These are phyloP conservation scores for Lentinula boryana DNA, from an alignment of 768 basidiomycete species.

Conservation along the genomic window DNA sequence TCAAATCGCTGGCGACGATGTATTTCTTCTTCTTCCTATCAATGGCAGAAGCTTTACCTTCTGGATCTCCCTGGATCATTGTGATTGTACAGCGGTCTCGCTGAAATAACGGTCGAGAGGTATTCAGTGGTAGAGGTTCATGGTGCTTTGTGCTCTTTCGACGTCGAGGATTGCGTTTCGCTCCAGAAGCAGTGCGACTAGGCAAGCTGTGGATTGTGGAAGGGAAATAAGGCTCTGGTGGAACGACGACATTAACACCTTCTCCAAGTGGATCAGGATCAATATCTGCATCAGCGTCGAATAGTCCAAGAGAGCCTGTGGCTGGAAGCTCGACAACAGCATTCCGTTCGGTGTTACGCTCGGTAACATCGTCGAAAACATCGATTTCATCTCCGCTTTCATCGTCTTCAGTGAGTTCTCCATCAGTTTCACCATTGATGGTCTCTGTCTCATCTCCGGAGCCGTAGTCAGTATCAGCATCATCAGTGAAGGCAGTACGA, in stretches of 20 bases:
- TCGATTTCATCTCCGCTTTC: slow-evolving; percentile 56
- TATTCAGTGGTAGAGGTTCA: slow-evolving; percentile 60
- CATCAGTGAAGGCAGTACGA: slow-evolving; percentile 52
- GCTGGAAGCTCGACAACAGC: slow-evolving; percentile 37
- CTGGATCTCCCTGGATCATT: slow-evolving; percentile 81
- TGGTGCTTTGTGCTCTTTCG: slow-evolving; percentile 57
- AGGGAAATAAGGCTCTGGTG: slow-evolving; percentile 79
- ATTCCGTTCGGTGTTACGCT: slow-evolving; percentile 85
- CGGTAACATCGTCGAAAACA: slow-evolving; percentile 73
- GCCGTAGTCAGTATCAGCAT: slow-evolving; percentile 36
- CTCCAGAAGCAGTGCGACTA: slow-evolving; percentile 30
- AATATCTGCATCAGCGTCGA: slow-evolving; percentile 39
- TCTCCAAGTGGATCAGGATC: slow-evolving; percentile 86
- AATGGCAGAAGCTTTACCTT: slow-evolving; percentile 32
- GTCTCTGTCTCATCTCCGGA: slow-evolving; percentile 58
- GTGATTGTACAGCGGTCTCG: slow-evolving; percentile 90
- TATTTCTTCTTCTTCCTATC: slow-evolving; percentile 63
- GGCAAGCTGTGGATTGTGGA: slow-evolving; percentile 42
- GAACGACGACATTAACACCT: slow-evolving; percentile 84
- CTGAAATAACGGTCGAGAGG: slow-evolving; percentile 79
- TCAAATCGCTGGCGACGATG: slow-evolving; percentile 90
- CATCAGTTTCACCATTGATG: slow-evolving; percentile 48
- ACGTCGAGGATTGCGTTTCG: slow-evolving; percentile 42
- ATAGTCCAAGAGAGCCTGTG: slow-evolving; percentile 28
- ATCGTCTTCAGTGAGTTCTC: slow-evolving; percentile 46